phyloP scores from a whole-genome alignment of 192 early-diverging fungal species.

The Chytriomyces confervae region DNA sequence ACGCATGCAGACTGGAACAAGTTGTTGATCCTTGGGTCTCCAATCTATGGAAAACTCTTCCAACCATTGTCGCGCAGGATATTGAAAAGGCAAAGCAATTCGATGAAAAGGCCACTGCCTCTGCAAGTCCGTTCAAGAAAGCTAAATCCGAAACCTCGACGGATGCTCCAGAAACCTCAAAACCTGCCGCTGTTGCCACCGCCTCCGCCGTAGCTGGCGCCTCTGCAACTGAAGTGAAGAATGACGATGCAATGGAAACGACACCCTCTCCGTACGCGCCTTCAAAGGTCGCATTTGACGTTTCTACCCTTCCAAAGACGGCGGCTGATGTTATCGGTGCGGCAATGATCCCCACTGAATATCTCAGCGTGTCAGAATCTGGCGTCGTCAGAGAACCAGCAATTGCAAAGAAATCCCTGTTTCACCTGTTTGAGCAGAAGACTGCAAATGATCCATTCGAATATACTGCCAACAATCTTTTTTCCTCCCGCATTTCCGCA shows the following conservation, averaged over 20 bases:
- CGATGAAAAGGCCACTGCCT: conserved; percentile 18
- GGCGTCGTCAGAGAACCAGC: background rate
- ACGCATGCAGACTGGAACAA: conserved; percentile 69
- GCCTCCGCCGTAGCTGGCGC: background rate
- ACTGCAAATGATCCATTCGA: conserved; percentile 18
- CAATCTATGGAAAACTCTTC: conserved; percentile 77
- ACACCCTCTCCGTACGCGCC: conserved; percentile 13
- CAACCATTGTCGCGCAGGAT: conserved; percentile 55
- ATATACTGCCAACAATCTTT: conserved; percentile 4
- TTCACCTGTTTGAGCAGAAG: conserved; percentile 10
- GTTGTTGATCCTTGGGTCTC: conserved; percentile 92
- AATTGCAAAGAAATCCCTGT: background rate
- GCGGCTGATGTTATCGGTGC: conserved; percentile 4
- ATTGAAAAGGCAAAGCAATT: conserved; percentile 37
- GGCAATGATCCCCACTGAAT: background rate
- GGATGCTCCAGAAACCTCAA: background rate
- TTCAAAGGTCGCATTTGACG: conserved; percentile 1
- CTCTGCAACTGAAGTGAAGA: background rate
- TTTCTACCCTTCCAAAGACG: background rate
- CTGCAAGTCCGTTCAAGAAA: conserved; percentile 9
- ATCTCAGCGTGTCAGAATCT: background rate
- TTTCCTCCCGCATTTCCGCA: conserved; percentile 54
- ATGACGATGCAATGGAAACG: background rate
- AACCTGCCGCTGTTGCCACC: too few species aligned
- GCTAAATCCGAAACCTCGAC: background rate